Evolutionary conservation across 495 filamentous ascomycete genomes (phyloP), one percentile per base, ranked within the genome.

Genomic region (Friedmanniomyces simplex): DNA sequence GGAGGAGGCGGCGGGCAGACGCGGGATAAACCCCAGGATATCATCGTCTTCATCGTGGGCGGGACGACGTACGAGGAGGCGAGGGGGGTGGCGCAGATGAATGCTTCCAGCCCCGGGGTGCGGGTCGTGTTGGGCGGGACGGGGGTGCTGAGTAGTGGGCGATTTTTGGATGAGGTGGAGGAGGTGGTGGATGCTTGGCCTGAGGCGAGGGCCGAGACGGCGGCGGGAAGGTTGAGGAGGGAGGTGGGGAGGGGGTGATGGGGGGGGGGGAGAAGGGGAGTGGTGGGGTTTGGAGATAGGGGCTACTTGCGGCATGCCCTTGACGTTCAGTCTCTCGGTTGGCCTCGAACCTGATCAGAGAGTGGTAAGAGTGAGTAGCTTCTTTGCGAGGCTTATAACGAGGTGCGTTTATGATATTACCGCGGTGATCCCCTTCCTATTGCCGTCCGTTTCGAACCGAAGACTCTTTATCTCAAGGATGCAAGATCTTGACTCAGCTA

Each of bases 1-100:
- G 85, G 86, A 32, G 28, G 4, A 55, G 89, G 88, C 18, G 89
- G 88, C 16, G 84, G 86, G 16, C 84, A 83, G 12, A 95, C 88
- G 10, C 78, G 83, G 39, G 93, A 97, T 64, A 98, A 96, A 66
- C 93, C 93, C 21, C 93, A 98, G 69, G 94, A 98, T 69, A 86
- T 97, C 43, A 79, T 98, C 37, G 80, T 97, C 16, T 97, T 98
- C 66, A 87, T 97, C 66, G 77, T 96, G 50, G 93, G 94, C 21
- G 93, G 93, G 6, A 82, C 82, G 2, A 98, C 93, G 0, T 97
- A 95, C 66, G 93, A 97, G 69, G 93, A 98, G 71, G 91, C 94
- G 2, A 95, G 94, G 75, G 86, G 87, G 75, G 82, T 96, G 2
- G 89, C 91, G 7, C 82, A 90, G 64, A 81, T 97, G 58, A 98